Evolutionary conservation across 306 rosid genomes (phyloP).

Genomic region (Acacia confusa): DNA sequence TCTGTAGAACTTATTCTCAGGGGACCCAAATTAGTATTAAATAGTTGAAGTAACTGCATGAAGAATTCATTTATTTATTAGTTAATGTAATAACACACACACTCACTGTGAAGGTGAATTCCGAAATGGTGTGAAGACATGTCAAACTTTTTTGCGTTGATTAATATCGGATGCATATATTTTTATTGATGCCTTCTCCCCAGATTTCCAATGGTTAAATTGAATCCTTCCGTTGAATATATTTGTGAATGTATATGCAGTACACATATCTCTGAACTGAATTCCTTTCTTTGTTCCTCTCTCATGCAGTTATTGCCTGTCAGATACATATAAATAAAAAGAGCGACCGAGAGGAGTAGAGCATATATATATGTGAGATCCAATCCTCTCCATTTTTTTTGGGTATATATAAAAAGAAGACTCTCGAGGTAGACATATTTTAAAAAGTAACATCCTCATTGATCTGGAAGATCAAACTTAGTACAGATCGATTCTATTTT

Average conservation of each 20-base stretch:
- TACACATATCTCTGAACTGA: slow-evolving; percentile 16
- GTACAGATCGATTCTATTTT: slow-evolving; percentile 28
- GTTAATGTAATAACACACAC: neutral
- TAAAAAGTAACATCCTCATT: slow-evolving; percentile 33
- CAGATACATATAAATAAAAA: slow-evolving; percentile 36
- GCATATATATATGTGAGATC: slow-evolving; percentile 33
- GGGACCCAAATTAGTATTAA: neutral
- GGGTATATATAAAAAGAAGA: slow-evolving; percentile 33
- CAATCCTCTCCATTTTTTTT: slow-evolving; percentile 40
- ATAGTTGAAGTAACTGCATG: neutral
- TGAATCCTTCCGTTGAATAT: neutral
- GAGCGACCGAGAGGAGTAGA: slow-evolving; percentile 18
- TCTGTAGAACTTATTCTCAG: neutral
- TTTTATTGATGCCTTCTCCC: too few relatives aligned
- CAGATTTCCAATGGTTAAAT: neutral
- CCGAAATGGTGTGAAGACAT: neutral
- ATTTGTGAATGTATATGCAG: neutral
- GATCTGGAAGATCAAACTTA: slow-evolving; percentile 36
- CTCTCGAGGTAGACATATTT: slow-evolving; percentile 25
- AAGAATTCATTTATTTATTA: neutral
- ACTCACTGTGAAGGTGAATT: neutral
- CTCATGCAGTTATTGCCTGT: slow-evolving; percentile 46
- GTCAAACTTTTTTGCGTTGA: too few relatives aligned
- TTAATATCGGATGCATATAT: too few relatives aligned
- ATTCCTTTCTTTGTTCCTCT: slow-evolving; percentile 26